These are phyloP conservation scores for Xerocomus minutiporus DNA, from an alignment of 1,284 basidiomycete species.

Conservation along the genomic window DNA sequence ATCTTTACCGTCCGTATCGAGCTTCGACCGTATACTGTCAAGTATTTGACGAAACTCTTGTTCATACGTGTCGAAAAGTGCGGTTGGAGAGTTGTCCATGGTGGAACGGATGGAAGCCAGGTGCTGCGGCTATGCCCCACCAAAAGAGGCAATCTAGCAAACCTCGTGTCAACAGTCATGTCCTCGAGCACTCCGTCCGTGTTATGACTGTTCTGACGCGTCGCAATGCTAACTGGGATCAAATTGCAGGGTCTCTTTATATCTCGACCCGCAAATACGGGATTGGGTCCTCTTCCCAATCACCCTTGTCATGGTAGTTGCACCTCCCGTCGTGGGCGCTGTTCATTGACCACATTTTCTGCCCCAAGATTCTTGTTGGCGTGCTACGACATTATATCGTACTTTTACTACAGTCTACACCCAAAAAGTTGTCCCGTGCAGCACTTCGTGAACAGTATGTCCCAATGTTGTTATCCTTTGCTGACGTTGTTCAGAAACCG, in stretches of 20 bases:
- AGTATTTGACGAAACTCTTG: conserved; percentile 76
- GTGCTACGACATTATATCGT: conserved; percentile 93
- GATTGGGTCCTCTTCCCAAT: conserved; percentile 97
- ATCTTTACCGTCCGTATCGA: conserved; percentile 57
- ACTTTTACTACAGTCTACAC: conserved; percentile 76
- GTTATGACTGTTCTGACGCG: conserved; percentile 7
- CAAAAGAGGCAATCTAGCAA: conserved; percentile 29
- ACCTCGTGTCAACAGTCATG: conserved; percentile 32
- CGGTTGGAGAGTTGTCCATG: conserved; percentile 77
- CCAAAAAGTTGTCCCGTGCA: conserved; percentile 75
- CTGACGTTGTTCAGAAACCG: neutral
- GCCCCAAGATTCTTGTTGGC: conserved; percentile 83
- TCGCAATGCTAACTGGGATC: conserved; percentile 10
- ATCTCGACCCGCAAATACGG: conserved; percentile 90
- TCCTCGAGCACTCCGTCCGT: conserved; percentile 39
- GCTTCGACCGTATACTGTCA: conserved; percentile 60
- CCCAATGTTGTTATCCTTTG: neutral
- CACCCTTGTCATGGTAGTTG: conserved; percentile 89
- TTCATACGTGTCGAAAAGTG: conserved; percentile 78
- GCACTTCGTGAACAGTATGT: conserved; percentile 93
- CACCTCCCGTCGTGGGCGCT: neutral
- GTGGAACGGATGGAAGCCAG: conserved; percentile 9
- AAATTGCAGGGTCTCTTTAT: conserved; percentile 61
- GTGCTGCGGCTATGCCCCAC: conserved; percentile 23
- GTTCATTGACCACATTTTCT: conserved; percentile 3